Evolutionary conservation across 2,329 filamentous ascomycete genomes (phyloP).

Genomic region (Microsporum audouinii): DNA sequence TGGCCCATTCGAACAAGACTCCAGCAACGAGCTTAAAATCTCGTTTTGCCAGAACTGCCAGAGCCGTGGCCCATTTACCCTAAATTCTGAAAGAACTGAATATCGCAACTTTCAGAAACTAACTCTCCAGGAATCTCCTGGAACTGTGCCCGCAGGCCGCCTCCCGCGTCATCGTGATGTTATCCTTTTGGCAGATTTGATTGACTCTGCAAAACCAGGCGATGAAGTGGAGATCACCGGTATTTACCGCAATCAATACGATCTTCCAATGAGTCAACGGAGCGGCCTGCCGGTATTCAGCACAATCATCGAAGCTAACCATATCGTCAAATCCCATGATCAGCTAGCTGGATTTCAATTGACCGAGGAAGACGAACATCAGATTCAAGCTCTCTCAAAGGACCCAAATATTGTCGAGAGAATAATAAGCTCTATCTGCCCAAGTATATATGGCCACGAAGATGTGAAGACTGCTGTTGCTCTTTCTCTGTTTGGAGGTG

Average conservation of each 20-base stretch:
- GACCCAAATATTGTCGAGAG: constrained; percentile 90
- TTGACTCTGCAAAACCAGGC: constrained; percentile 90
- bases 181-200: constrained; percentile 90
- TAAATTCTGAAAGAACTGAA: constrained; percentile 95
- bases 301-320: constrained; percentile 93
- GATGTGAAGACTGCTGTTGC: constrained; percentile 97
- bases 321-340: constrained; percentile 92
- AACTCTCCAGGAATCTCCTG: constrained; percentile 91
- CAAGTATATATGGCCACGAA: constrained; percentile 91
- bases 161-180: constrained; percentile 88
- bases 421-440: constrained; percentile 83
- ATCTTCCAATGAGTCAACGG: constrained; percentile 93
- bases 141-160: constrained; percentile 89
- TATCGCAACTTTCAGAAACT: constrained; percentile 98
- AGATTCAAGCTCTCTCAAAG: constrained; percentile 75
- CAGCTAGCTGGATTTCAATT: constrained; percentile 93
- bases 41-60: constrained; percentile 95
- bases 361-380: constrained; percentile 86
- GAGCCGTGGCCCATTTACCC: constrained; percentile 81
- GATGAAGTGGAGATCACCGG: constrained; percentile 97
- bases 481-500: constrained; percentile 85
- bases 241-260: constrained; percentile 96
- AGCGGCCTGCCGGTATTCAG: constrained; percentile 98
- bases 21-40: constrained; percentile 90
- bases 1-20: constrained; percentile 84